These are phyloP conservation scores for Lepidium africanum DNA, from an alignment of 345 rosid species.

Conservation along the genomic window DNA sequence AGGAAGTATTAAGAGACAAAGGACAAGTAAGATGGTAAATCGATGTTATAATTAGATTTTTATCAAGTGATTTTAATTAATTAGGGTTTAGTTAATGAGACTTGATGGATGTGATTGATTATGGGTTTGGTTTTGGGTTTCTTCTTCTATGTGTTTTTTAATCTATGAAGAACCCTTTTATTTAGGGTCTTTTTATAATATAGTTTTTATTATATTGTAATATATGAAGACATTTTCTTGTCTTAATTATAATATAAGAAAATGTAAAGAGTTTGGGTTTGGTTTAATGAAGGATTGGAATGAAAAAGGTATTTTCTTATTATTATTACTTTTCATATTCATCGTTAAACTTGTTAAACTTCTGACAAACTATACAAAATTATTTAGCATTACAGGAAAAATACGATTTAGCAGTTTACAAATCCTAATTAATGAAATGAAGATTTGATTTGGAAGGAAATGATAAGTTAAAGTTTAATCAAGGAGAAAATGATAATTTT, in stretches of 20 bases:
- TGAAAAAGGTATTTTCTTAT: not conserved
- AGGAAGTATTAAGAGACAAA: constrained; percentile 79
- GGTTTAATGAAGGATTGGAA: constrained; percentile 4
- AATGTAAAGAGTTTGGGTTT: constrained; percentile 25
- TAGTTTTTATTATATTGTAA: constrained; percentile 15
- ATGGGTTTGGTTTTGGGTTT: constrained; percentile 20
- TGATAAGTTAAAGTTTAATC: no score
- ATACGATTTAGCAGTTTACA: no score
- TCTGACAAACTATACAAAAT: no score
- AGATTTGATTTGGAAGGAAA: no score
- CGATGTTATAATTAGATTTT: constrained; percentile 25
- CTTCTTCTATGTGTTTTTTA: constrained; percentile 23
- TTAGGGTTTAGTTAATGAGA: constrained; percentile 21
- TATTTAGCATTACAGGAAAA: no score
- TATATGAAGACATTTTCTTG: constrained; percentile 11
- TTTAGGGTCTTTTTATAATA: constrained; percentile 17
- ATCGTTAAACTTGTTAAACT: no score
- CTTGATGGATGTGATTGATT: constrained; percentile 6
- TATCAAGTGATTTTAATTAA: no score
- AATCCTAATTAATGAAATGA: no score
- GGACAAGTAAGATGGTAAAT: constrained; percentile 42
- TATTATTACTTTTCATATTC: no score
- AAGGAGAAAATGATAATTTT: no score
- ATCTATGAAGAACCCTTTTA: constrained; percentile 21
- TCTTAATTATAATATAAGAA: constrained; percentile 21